These are phyloP conservation scores for Combretum micranthum DNA, from an alignment of 345 rosid species.

Conservation along the genomic window DNA sequence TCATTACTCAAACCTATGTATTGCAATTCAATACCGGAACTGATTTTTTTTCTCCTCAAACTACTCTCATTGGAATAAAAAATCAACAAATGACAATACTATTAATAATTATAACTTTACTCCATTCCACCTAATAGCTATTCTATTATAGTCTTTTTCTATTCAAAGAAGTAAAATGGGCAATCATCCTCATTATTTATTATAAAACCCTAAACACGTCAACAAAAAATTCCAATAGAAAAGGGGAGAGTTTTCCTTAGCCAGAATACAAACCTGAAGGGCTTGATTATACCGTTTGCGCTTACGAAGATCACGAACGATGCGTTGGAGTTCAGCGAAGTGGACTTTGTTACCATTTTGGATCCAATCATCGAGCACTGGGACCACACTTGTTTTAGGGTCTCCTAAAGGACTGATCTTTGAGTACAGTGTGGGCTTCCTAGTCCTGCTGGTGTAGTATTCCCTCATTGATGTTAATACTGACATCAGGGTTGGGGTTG, in stretches of 20 bases:
- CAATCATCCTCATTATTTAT: no score
- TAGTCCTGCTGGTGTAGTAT: conserved; percentile 55
- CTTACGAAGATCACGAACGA: conserved; percentile 72
- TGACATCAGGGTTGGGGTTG: no score
- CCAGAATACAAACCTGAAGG: conserved; percentile 45
- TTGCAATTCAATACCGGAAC: no score
- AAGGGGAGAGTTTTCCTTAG: not conserved
- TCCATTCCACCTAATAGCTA: no score
- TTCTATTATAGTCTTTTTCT: no score
- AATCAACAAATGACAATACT: no score
- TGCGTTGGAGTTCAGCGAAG: conserved; percentile 78
- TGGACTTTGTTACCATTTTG: conserved; percentile 47
- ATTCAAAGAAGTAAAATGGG: no score
- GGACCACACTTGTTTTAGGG: conserved; percentile 43
- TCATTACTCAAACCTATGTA: no score
- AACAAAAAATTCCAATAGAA: conserved; percentile 6
- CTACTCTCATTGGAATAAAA: no score
- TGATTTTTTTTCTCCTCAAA: no score
- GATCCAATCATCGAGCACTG: conserved; percentile 76
- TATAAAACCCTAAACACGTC: not conserved
- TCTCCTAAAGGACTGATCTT: conserved; percentile 74
- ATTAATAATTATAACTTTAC: no score
- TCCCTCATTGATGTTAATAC: conserved; percentile 13
- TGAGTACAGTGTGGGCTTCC: conserved; percentile 55
- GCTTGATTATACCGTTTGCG: conserved; percentile 79